A percentile compares a stretch with the other conserved stretches of the same genome.
Evolutionary conservation across 139 green algal genomes (phyloP).

Genomic region (Yamagishiella unicocca): DNA sequence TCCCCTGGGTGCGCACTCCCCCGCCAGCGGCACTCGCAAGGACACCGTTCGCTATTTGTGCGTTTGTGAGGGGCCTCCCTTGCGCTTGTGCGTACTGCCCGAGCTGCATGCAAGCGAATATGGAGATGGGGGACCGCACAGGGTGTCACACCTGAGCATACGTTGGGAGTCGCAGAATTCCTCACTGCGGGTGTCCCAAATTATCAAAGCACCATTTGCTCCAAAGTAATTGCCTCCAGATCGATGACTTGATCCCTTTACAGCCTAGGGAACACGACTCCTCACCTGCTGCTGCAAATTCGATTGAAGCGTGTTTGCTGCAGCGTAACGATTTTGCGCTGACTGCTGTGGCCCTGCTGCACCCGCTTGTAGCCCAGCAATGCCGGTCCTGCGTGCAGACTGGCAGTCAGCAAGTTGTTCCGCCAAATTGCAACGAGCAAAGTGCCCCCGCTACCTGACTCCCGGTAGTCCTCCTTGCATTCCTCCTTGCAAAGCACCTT

Average conservation of each 20-base stretch:
- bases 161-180: too few relatives aligned
- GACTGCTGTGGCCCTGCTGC: conserved; percentile 42
- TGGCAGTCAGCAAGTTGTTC: not conserved
- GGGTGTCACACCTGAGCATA: too few relatives aligned
- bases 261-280: not conserved
- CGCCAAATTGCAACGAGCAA: not conserved
- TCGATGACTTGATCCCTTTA: too few relatives aligned
- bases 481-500: conserved; percentile 51
- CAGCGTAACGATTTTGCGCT: conserved; percentile 44
- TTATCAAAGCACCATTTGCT: too few relatives aligned
- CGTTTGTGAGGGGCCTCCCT: conserved; percentile 25
- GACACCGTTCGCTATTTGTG: conserved; percentile 38
- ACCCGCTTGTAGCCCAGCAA: conserved; percentile 44
- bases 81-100: conserved; percentile 40
- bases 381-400: conserved; percentile 5
- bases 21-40: conserved; percentile 19
- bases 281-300: conserved; percentile 46
- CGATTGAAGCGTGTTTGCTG: conserved; percentile 46
- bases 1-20: conserved; percentile 28
- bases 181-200: too few relatives aligned
- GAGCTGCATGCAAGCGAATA: conserved; percentile 21
- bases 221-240: too few relatives aligned
- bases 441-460: conserved; percentile 26
- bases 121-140: too few relatives aligned
- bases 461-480: conserved; percentile 44